Percentiles rank a stretch among this genome's conserved stretches.
These are phyloP conservation scores for Ceratobasidium sp. DNA, from an alignment of 1,284 basidiomycete species.

Conservation along the genomic window DNA sequence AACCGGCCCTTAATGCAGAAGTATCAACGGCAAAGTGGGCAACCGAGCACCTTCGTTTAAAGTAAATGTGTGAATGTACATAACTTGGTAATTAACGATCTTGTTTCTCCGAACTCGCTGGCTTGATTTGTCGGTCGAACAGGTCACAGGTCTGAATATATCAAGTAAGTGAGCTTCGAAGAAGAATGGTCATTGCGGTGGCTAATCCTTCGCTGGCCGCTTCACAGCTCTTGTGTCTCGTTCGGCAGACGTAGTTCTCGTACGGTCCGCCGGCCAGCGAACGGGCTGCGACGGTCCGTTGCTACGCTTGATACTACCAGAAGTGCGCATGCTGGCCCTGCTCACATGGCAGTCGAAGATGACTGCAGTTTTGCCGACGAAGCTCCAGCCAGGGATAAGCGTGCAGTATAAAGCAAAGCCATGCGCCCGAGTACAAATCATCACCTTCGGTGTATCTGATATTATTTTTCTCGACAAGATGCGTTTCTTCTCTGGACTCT, in stretches of 20 bases:
- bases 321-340: conserved; percentile 9
- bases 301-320: conserved; percentile 1
- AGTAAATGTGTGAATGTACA: not conserved
- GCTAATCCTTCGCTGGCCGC: not conserved
- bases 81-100: not conserved
- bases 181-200: not conserved
- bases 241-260: conserved; percentile 12
- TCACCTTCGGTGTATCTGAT: not conserved
- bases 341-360: conserved; percentile 33
- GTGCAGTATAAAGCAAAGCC: conserved; percentile 16
- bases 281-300: conserved; percentile 30
- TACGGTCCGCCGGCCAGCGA: conserved; percentile 35
- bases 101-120: not conserved
- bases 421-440: not conserved
- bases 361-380: conserved; percentile 32
- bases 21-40: conserved; percentile 75
- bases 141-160: conserved; percentile 8
- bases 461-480: conserved; percentile 12
- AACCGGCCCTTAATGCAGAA: conserved; percentile 78
- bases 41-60: conserved; percentile 62
- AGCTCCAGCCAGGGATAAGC: conserved; percentile 17
- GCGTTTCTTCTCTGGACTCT: conserved; percentile 32
- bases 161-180: conserved; percentile 11
- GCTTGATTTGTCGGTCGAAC: not conserved
- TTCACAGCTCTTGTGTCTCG: not conserved